Evolutionary conservation across 345 rosid species (phyloP).

Genomic region (Carallia brachiata): DNA sequence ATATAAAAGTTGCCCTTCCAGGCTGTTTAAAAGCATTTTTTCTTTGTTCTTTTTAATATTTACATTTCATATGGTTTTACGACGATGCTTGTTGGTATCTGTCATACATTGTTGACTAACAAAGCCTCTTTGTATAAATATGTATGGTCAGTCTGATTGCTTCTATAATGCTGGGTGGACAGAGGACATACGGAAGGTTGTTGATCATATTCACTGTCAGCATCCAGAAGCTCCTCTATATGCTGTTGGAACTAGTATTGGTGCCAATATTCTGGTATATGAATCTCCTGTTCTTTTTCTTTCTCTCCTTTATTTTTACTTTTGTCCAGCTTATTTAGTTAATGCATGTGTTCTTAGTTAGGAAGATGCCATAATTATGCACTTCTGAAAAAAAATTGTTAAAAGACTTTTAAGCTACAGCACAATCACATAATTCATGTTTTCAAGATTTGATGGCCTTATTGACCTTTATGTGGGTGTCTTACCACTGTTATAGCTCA

Average conservation of each 20-base stretch:
- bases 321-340: background rate
- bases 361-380: background rate
- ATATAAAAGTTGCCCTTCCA: too few species aligned
- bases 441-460: too few species aligned
- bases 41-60: background rate
- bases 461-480: too few species aligned
- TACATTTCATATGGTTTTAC: background rate
- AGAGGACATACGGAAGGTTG: slow-evolving; percentile 32
- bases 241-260: slow-evolving; percentile 45
- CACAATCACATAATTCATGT: too few species aligned
- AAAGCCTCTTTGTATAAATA: slow-evolving; percentile 15
- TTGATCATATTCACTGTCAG: slow-evolving; percentile 25
- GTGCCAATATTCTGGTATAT: slow-evolving; percentile 44
- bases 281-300: background rate
- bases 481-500: too few species aligned
- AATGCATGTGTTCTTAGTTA: background rate
- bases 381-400: too few species aligned
- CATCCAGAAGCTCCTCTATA: slow-evolving; percentile 41
- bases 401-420: too few species aligned
- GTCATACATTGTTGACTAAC: slow-evolving; percentile 12
- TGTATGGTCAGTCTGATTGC: slow-evolving; percentile 44
- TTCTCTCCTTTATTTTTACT: background rate
- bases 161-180: slow-evolving; percentile 49
- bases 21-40: background rate
- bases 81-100: background rate